Evolutionary conservation across 176 grass and related monocot genomes (phyloP).

Genomic region (Aegilops speltoides): DNA sequence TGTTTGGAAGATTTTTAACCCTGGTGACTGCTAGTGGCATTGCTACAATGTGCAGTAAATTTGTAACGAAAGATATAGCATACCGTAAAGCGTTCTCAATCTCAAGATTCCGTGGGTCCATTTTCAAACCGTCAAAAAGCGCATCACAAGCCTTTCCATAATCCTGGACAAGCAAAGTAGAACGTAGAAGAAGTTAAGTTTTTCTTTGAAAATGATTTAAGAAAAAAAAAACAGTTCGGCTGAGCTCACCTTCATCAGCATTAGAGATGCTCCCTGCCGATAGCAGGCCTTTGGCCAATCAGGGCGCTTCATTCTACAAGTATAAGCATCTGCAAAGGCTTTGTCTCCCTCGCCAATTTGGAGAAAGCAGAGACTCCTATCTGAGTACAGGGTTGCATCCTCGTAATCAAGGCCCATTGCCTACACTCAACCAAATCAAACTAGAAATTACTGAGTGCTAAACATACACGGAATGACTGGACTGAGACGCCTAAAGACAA

Average conservation of each 20-base stretch:
- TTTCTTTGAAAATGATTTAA: background rate
- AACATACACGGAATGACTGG: no score
- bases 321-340: conserved; percentile 19
- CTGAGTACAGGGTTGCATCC: conserved; percentile 9
- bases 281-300: no score
- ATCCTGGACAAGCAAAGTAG: conserved; percentile 23
- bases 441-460: no score
- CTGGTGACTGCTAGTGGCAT: no score
- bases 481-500: no score
- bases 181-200: background rate
- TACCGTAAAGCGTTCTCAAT: conserved; percentile 10
- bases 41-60: background rate
- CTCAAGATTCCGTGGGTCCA: conserved; percentile 17
- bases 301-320: conserved; percentile 20
- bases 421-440: conserved; percentile 1
- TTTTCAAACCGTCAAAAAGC: conserved; percentile 28
- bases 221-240: background rate
- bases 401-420: conserved; percentile 23
- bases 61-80: background rate
- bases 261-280: background rate
- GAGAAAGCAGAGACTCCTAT: conserved; percentile 16
- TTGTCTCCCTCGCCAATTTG: background rate
- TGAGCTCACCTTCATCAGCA: conserved; percentile 29
- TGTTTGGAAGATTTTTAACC: no score
- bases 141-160: conserved; percentile 27